phyloP scores from a whole-genome alignment of 2,329 filamentous ascomycete genomes.

The Aureobasidium sp. region DNA sequence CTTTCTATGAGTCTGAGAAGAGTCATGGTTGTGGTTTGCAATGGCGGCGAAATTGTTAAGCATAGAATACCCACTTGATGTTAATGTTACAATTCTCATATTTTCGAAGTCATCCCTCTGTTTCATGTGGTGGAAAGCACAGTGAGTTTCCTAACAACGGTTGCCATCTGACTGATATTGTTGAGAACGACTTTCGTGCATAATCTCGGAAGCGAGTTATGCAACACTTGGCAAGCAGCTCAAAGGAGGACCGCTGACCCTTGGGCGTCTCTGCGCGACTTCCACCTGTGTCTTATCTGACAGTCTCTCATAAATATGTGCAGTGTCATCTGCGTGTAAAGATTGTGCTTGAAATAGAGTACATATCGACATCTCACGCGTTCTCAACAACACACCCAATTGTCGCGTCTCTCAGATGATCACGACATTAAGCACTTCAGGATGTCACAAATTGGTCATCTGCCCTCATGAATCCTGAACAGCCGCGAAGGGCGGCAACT shows the following conservation, averaged over 20 bases:
- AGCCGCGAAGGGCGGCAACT: conserved; percentile 14
- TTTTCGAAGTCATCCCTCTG: not conserved
- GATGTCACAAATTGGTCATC: not conserved
- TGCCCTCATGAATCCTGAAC: conserved; percentile 9
- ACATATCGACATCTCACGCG: not conserved
- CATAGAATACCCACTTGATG: conserved; percentile 16
- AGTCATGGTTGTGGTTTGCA: not conserved
- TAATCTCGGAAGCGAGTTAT: not conserved
- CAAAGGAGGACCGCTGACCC: not conserved
- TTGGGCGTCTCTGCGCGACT: not conserved
- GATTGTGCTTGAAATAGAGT: not conserved
- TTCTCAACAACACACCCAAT: not conserved
- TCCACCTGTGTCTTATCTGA: not conserved
- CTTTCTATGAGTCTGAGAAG: not conserved
- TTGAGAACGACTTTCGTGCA: not conserved
- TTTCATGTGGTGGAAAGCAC: not conserved
- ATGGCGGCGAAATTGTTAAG: not conserved
- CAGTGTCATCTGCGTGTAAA: not conserved
- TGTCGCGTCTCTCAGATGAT: not conserved
- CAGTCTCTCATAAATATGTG: not conserved
- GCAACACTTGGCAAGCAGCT: not conserved
- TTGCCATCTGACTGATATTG: not conserved
- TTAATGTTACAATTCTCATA: conserved; percentile 7
- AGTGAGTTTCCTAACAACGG: not conserved
- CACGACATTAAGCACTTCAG: not conserved